These are phyloP conservation scores for Starmera amethionina DNA, from an alignment of 805 yeast genomes.

Conservation along the genomic window DNA sequence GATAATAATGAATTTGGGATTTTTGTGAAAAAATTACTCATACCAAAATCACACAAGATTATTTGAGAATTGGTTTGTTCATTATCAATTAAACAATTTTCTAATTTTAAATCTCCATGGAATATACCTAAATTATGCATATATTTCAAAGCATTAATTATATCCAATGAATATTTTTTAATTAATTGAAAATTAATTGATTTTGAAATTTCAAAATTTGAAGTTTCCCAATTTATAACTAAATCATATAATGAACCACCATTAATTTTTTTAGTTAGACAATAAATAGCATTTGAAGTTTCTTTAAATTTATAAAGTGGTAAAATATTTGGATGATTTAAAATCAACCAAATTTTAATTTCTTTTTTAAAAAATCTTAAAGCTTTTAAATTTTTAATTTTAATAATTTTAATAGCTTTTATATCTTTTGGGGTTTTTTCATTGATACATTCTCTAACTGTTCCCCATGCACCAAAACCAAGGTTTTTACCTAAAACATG, in stretches of 20 bases:
- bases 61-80: constrained; percentile 33
- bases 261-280: constrained; percentile 55
- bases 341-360: constrained; percentile 61
- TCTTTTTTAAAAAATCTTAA: constrained; percentile 59
- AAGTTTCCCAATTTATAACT: constrained; percentile 57
- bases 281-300: constrained; percentile 54
- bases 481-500: constrained; percentile 62
- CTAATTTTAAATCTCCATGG: constrained; percentile 72
- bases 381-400: constrained; percentile 42
- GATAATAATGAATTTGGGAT: constrained; percentile 6
- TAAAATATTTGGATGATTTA: constrained; percentile 56
- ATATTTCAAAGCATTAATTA: constrained; percentile 48
- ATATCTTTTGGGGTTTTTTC: constrained; percentile 15
- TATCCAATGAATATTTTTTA: constrained; percentile 36
- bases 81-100: constrained; percentile 46
- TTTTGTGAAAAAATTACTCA: constrained; percentile 34
- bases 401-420: constrained; percentile 55
- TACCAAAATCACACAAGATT: constrained; percentile 83
- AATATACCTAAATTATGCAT: constrained; percentile 60
- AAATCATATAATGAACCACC: constrained; percentile 80
- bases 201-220: constrained; percentile 19
- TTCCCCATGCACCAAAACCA: constrained; percentile 89
- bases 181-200: constrained; percentile 26
- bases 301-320: constrained; percentile 54
- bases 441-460: constrained; percentile 57